These are phyloP conservation scores for Spiraea crenata DNA, from an alignment of 331 rosid genomes.

Conservation along the genomic window DNA sequence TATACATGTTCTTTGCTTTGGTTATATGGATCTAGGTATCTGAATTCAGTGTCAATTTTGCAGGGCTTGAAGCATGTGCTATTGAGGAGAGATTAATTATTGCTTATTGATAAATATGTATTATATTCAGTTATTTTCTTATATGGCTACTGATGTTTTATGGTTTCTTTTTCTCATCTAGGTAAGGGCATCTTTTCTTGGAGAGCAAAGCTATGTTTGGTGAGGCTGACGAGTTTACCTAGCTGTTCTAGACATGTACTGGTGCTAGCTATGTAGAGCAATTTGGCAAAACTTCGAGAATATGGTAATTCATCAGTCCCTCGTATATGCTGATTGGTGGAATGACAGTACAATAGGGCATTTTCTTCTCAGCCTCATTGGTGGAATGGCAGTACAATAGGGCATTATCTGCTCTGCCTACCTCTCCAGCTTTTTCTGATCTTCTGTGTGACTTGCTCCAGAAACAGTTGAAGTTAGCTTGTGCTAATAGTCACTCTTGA, in stretches of 20 bases:
- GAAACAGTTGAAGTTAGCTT: background rate
- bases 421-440: background rate
- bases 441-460: background rate
- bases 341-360: background rate
- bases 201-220: background rate
- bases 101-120: conserved; percentile 22
- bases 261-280: background rate
- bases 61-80: conserved; percentile 65
- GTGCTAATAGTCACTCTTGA: background rate
- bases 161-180: conserved; percentile 31
- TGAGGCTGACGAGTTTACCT: conserved; percentile 10
- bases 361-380: background rate
- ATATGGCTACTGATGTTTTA: conserved; percentile 30
- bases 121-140: conserved; percentile 12
- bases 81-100: conserved; percentile 39
- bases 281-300: background rate
- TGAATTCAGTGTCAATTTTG: conserved; percentile 54
- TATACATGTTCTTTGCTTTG: conserved; percentile 14
- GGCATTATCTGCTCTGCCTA: background rate
- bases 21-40: conserved; percentile 29
- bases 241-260: background rate
- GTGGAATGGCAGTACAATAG: no score
- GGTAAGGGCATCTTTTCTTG: conserved; percentile 20
- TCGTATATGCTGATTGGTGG: background rate
- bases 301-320: background rate